Evolutionary conservation across 2,329 filamentous ascomycete genomes (phyloP).

Genomic region (Aspergillus carbonarius): DNA sequence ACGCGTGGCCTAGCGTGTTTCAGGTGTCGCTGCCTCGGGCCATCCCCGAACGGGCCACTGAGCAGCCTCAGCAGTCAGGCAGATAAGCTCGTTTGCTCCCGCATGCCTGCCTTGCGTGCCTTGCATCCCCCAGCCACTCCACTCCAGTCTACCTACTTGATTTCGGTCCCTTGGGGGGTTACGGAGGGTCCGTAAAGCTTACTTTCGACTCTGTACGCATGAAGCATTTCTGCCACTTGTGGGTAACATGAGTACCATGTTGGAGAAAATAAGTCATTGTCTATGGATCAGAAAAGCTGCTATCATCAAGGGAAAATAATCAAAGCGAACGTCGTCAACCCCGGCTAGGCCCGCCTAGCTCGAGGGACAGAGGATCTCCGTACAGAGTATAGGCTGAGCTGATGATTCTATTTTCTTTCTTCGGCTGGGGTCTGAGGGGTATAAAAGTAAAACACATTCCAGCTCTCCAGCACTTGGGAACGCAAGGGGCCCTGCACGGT

Average conservation of each 20-base stretch:
- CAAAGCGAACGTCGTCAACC: background rate
- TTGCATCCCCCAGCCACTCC: background rate
- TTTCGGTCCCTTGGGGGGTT: too few relatives aligned
- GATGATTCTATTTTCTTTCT: background rate
- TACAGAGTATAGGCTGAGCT: background rate
- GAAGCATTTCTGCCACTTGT: background rate
- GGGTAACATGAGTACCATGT: too few relatives aligned
- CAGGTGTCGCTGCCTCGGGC: constrained; percentile 20
- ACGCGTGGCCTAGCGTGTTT: constrained; percentile 29
- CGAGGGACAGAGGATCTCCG: background rate
- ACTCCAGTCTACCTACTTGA: background rate
- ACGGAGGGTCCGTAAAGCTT: too few relatives aligned
- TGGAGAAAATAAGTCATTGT: background rate
- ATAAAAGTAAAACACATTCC: background rate
- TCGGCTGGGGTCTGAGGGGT: background rate
- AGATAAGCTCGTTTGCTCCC: background rate
- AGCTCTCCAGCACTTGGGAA: background rate
- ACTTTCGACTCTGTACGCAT: background rate
- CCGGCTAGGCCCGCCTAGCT: background rate
- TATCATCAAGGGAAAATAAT: background rate
- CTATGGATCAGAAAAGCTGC: background rate
- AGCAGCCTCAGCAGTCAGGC: constrained; percentile 9
- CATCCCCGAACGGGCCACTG: constrained; percentile 15
- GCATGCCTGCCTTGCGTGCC: background rate
- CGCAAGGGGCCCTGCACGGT: constrained; percentile 8